Evolutionary conservation across 768 basidiomycete genomes (phyloP), one percentile per base, ranked within the genome.

Genomic region (Mycena rebaudengoi): DNA sequence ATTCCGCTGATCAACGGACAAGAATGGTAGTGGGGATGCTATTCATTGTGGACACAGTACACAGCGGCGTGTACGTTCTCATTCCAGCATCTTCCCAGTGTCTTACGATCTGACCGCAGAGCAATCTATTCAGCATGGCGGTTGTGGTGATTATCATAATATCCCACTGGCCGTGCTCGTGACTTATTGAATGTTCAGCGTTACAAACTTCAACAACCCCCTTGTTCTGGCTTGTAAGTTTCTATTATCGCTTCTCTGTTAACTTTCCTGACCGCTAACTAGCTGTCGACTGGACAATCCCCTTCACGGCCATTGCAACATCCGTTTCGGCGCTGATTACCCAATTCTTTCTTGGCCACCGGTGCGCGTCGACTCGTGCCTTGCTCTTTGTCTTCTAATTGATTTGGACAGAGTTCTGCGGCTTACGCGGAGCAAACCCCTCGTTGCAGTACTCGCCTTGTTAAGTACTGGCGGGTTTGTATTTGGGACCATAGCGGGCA

Each of bases 311-410:
- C 10, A 66, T 81, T 25, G 77, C 67, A 13, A 77, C 71, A 20
- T 73, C 76, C 1, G 35, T 81, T 14, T 73, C 79, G 7, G 79
- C 78, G 3, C 20, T 80, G 18, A 67, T 79, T 25, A 77, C 79
- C 1, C 82, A 82, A 55, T 29, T 73, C 6, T 80, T 78, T 64
- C 65, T 82, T 2, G 71, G 67, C 3, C 63, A 73, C 40, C 74
- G 78, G 80, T 73, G 35, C 18, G 60, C 66, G n/a, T 46, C 23
- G 23, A 43, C 53, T 62, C 32, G n/a, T 7, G 23, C 13, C 26
- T 11, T 26, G 2, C 37, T 20, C 4, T 43, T 21, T 10, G 14
- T 73, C 73, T 29, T 7, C 41, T 14, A 45, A 67, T 74, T 29
- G 71, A 67, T 1, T 16, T 69, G 73, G 14, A 14, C 54, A 74